Evolutionary conservation across 2,329 filamentous ascomycete genomes (phyloP).

Genomic region (Chaetomium globosum): DNA sequence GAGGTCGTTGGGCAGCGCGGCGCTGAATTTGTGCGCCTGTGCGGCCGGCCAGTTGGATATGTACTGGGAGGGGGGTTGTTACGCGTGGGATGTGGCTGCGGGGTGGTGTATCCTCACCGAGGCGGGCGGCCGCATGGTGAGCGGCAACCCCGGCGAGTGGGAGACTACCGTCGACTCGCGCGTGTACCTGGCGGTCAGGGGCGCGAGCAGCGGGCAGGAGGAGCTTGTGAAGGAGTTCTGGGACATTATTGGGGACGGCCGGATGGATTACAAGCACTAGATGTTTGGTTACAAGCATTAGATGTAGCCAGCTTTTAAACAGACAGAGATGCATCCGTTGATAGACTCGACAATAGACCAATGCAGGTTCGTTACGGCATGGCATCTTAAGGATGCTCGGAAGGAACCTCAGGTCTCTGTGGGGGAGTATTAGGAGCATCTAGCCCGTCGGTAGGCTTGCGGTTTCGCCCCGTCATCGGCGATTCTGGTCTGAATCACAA

Average conservation of each 20-base stretch:
- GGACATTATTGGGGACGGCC: constrained; percentile 58
- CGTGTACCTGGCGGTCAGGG: constrained; percentile 65
- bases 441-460: background rate
- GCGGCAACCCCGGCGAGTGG: constrained; percentile 75
- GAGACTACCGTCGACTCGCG: constrained; percentile 60
- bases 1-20: constrained; percentile 71
- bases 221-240: constrained; percentile 68
- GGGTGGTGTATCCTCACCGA: constrained; percentile 76
- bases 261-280: constrained; percentile 50
- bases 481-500: background rate
- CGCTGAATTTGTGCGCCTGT: constrained; percentile 73
- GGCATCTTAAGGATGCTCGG: background rate
- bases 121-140: constrained; percentile 71
- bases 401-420: background rate
- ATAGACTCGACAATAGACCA: constrained; percentile 8
- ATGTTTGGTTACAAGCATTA: constrained; percentile 48
- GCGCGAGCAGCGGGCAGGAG: constrained; percentile 61
- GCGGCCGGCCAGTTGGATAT: constrained; percentile 71
- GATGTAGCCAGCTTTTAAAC: background rate
- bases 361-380: background rate
- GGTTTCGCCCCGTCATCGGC: background rate
- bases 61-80: constrained; percentile 84
- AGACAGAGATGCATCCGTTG: background rate
- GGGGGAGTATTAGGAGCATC: background rate
- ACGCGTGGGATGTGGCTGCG: constrained; percentile 84